These are phyloP conservation scores for Zygosaccharomyces sapae DNA, from an alignment of 1,139 yeast species.

Conservation along the genomic window DNA sequence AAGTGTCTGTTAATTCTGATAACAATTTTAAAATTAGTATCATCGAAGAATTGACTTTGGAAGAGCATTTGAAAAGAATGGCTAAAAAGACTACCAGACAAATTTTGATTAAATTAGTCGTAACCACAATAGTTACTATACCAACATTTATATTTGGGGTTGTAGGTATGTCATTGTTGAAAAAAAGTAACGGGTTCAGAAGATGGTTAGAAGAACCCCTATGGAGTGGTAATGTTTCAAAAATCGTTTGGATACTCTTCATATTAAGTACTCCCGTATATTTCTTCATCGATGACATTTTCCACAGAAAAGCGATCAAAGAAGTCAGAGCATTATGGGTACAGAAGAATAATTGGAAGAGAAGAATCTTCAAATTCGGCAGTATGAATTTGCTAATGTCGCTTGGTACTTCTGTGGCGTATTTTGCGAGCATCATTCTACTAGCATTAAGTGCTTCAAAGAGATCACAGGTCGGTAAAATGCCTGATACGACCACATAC, in stretches of 20 bases:
- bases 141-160: slow-evolving; percentile 70
- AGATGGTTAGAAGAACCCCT: slow-evolving; percentile 57
- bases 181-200: slow-evolving; percentile 42
- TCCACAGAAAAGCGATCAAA: slow-evolving; percentile 60
- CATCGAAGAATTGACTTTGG: slow-evolving; percentile 56
- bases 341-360: slow-evolving; percentile 50
- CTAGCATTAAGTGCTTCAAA: slow-evolving; percentile 48
- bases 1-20: slow-evolving; percentile 45
- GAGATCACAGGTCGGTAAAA: slow-evolving; percentile 35
- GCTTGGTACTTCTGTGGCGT: slow-evolving; percentile 68
- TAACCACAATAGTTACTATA: slow-evolving; percentile 53
- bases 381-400: slow-evolving; percentile 73
- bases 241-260: slow-evolving; percentile 64
- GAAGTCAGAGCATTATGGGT: slow-evolving; percentile 59
- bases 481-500: slow-evolving; percentile 52
- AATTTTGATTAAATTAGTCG: slow-evolving; percentile 45
- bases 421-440: slow-evolving; percentile 61
- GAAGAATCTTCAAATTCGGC: slow-evolving; percentile 63
- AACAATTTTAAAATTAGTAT: slow-evolving; percentile 47
- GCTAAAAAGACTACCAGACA: slow-evolving; percentile 48
- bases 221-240: slow-evolving; percentile 60
- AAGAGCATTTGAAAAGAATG: slow-evolving; percentile 55
- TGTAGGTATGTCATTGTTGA: slow-evolving; percentile 62
- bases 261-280: slow-evolving; percentile 68
- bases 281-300: slow-evolving; percentile 68